Conservation (phyloP, 2,329 filamentous ascomycete species). For the Berkeleyomyces rouxiae region DNA sequence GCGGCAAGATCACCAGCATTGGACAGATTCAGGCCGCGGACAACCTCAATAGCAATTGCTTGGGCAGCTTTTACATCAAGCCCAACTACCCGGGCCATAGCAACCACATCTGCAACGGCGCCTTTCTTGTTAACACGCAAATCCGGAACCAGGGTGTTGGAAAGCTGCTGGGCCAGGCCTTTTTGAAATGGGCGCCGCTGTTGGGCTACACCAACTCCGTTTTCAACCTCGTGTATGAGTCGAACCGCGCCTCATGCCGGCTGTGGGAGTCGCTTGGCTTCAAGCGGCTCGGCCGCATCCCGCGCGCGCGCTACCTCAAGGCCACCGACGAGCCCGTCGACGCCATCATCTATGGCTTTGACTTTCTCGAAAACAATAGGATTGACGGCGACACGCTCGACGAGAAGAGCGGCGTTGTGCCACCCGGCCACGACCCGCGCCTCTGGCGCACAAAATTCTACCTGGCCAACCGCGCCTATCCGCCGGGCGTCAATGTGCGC, state of each 20-base stretch:
- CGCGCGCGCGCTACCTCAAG: constrained; percentile 51
- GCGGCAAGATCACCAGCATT: constrained; percentile 50
- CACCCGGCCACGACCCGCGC: constrained; percentile 49
- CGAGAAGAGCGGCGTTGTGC: constrained; percentile 11
- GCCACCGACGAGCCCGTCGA: constrained; percentile 53
- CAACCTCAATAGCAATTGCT: constrained; percentile 66
- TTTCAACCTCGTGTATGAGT: constrained; percentile 90
- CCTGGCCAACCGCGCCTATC: constrained; percentile 86
- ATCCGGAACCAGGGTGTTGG: constrained; percentile 59
- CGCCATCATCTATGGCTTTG: constrained; percentile 62
- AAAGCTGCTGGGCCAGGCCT: constrained; percentile 58
- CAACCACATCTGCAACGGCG: constrained; percentile 80
- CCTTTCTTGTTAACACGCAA: constrained; percentile 58
- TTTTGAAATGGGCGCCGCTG: constrained; percentile 63
- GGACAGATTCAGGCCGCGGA: constrained; percentile 29
- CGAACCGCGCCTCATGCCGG: constrained; percentile 73
- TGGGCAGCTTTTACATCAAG: constrained; percentile 88
- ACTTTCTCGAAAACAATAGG: constrained; percentile 31
- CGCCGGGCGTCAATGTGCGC: constrained; percentile 77
- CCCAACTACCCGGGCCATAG: constrained; percentile 84
- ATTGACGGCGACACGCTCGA: constrained; percentile 20
- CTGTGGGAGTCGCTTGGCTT: constrained; percentile 89
- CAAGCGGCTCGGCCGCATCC: constrained; percentile 76
- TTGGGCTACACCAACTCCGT: constrained; percentile 82
- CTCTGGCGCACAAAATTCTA: constrained; percentile 99